phyloP scores from a whole-genome alignment of 495 filamentous ascomycete species.

The Penicillium egyptiacum region DNA sequence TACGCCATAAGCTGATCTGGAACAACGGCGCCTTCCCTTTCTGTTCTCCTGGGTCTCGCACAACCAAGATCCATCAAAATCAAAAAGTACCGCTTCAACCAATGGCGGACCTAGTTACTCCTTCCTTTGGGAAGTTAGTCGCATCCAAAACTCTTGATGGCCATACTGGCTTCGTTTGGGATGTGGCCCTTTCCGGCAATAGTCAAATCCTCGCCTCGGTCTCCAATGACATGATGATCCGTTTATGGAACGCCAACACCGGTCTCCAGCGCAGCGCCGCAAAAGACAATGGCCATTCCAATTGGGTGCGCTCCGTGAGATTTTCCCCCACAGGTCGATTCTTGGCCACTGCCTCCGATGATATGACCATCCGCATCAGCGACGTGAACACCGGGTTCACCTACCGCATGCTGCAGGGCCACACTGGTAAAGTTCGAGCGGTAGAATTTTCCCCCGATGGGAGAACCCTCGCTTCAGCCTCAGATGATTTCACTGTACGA shows the following conservation, averaged over 20 bases:
- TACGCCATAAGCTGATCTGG: neutral
- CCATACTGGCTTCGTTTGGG: constrained; percentile 13
- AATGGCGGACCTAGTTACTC: neutral
- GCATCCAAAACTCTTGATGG: constrained; percentile 7
- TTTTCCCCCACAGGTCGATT: constrained; percentile 11
- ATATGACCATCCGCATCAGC: constrained; percentile 13
- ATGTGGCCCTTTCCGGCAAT: constrained; percentile 5
- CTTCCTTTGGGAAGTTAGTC: constrained; percentile 5
- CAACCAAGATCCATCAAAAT: neutral
- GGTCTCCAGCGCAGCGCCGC: constrained; percentile 8
- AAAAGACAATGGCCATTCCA: constrained; percentile 11
- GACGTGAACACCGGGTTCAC: constrained; percentile 12
- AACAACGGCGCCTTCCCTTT: neutral
- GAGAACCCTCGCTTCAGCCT: constrained; percentile 7
- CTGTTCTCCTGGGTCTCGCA: neutral
- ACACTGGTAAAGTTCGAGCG: constrained; percentile 12
- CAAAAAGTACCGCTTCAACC: neutral
- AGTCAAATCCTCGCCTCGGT: constrained; percentile 12
- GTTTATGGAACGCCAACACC: constrained; percentile 12
- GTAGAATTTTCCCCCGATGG: constrained; percentile 13
- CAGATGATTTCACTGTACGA: constrained; percentile 10
- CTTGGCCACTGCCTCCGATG: constrained; percentile 12
- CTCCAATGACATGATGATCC: constrained; percentile 14
- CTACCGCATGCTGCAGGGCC: constrained; percentile 12
- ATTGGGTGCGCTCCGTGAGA: constrained; percentile 9